Base-by-base conservation (phyloP, 2,329 filamentous ascomycete genomes). In the Phialophora chinensis region DNA sequence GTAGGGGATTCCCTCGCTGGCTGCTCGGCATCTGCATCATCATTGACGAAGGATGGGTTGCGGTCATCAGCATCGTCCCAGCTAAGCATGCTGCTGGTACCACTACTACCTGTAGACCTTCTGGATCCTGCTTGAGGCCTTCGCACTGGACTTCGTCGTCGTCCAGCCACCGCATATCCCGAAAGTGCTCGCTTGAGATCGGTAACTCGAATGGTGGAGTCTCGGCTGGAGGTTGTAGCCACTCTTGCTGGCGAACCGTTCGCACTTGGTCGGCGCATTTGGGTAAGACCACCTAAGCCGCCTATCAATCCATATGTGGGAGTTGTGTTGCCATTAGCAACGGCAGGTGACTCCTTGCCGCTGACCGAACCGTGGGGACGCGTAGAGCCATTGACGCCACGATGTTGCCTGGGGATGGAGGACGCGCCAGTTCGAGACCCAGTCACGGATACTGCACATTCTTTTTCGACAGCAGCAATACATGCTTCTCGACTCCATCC, bases 401-500 rank as follows among this genome's bases (percentile, higher is more conserved):
- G 69, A 62, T 74, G 73, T 17, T 71, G 71, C 50, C 66, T 70
- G 17, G 68, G 72, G 11, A 70, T 68, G 3, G 75, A 74, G 8
- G 70, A 71, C n/a, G 66, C 67, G n/a, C 86, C 89, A 1, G 86
- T 84, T 69, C 87, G 88, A 2, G 92, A 96, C 25, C 92, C 92
- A 62, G 83, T 91, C 62, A 96, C 80, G 3, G 92, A 96, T 12
- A 87, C 86, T 72, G 88, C 88, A 58, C 84, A 86, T 63, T 91
- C 82, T 66, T 82, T 87, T 66, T 90, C 87, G 57, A 91, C 84
- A 44, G 86, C 83, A 11, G 88, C 86, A 60, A 95, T 81, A 35
- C 90, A 91, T 14, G 83, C 79, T 25, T 96, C 93, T 74, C 89
- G 88, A 47, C 88, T 90, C 94, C 94, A 97, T 56, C 91, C 87